Conservation (phyloP, 495 filamentous ascomycete genomes). For the Ascodesmis nigricans region DNA sequence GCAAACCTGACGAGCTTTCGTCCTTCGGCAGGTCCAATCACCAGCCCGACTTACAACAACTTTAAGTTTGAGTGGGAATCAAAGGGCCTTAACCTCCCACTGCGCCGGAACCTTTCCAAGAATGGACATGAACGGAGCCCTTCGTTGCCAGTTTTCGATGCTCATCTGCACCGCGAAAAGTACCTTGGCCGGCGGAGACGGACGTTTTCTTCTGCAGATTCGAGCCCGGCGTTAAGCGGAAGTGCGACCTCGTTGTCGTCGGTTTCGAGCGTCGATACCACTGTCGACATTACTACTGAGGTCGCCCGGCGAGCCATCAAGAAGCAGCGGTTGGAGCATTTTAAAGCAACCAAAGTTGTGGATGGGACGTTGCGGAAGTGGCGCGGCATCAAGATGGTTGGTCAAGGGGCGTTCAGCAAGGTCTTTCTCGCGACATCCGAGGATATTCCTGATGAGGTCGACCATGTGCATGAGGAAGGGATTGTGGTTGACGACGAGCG, state of each 20-base stretch:
- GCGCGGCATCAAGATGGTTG: slow-evolving; percentile 55
- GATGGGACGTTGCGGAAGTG: slow-evolving; percentile 40
- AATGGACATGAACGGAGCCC: slow-evolving; percentile 6
- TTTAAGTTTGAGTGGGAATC: slow-evolving; percentile 3
- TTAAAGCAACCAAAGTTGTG: slow-evolving; percentile 36
- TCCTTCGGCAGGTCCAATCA: neutral
- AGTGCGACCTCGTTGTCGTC: slow-evolving; percentile 24
- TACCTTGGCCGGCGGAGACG: slow-evolving; percentile 31
- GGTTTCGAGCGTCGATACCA: slow-evolving; percentile 18
- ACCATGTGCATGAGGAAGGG: slow-evolving; percentile 23
- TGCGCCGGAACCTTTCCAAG: slow-evolving; percentile 1
- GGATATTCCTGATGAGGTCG: slow-evolving; percentile 24
- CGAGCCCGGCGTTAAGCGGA: slow-evolving; percentile 20
- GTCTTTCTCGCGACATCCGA: slow-evolving; percentile 64
- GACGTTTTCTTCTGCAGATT: slow-evolving; percentile 24
- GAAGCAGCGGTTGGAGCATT: slow-evolving; percentile 31
- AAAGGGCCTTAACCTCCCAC: slow-evolving; percentile 1
- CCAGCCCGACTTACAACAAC: no score
- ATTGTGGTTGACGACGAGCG: slow-evolving; percentile 27
- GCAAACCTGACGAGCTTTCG: neutral
- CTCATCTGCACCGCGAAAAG: slow-evolving; percentile 35
- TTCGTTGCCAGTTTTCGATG: slow-evolving; percentile 26
- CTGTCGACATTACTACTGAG: slow-evolving; percentile 12
- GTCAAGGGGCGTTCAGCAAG: slow-evolving; percentile 87
- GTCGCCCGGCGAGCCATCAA: slow-evolving; percentile 14